Evolutionary conservation across 495 filamentous ascomycete genomes (phyloP).

Genomic region (Corynascus novoguineensis): DNA sequence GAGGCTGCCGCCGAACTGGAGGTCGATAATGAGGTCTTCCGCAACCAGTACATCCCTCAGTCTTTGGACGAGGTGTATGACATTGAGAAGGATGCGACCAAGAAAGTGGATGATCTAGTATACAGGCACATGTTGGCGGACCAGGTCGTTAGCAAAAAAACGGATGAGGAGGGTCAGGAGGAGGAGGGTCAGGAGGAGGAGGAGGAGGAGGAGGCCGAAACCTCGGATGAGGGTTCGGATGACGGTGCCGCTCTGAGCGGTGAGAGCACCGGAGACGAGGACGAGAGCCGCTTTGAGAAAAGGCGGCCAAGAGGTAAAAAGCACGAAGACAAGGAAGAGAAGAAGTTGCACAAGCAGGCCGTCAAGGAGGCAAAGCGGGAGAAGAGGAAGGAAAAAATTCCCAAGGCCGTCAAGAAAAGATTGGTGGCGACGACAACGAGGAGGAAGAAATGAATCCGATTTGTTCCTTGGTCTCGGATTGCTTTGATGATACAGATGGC

Average conservation of each 20-base stretch:
- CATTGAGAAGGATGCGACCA: slow-evolving; percentile 80
- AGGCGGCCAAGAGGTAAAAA: slow-evolving; percentile 76
- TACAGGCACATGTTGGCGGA: slow-evolving; percentile 77
- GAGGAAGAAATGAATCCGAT: slow-evolving; percentile 31
- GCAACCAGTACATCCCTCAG: slow-evolving; percentile 91
- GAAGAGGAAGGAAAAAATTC: slow-evolving; percentile 87
- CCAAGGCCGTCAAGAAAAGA: slow-evolving; percentile 88
- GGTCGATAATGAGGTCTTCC: slow-evolving; percentile 84
- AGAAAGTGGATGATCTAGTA: slow-evolving; percentile 65
- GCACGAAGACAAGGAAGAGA: slow-evolving; percentile 84
- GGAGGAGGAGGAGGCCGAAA: slow-evolving; percentile 25
- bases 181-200: no score
- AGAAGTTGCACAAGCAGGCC: slow-evolving; percentile 80
- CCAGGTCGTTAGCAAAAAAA: slow-evolving; percentile 48
- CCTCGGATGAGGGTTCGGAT: slow-evolving; percentile 36
- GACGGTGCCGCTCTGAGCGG: slow-evolving; percentile 43
- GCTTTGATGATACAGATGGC: not conserved
- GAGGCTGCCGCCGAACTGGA: slow-evolving; percentile 49
- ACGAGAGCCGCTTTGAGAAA: slow-evolving; percentile 50
- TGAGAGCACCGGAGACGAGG: slow-evolving; percentile 21
- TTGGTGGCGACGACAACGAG: slow-evolving; percentile 45
- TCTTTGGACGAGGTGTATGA: slow-evolving; percentile 94
- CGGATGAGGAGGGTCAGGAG: slow-evolving; percentile 24
- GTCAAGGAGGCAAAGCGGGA: slow-evolving; percentile 95
- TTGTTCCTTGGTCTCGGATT: not conserved